Conservation (phyloP, 176 grass and related monocot genomes). For the Musa troglodytarum region DNA sequence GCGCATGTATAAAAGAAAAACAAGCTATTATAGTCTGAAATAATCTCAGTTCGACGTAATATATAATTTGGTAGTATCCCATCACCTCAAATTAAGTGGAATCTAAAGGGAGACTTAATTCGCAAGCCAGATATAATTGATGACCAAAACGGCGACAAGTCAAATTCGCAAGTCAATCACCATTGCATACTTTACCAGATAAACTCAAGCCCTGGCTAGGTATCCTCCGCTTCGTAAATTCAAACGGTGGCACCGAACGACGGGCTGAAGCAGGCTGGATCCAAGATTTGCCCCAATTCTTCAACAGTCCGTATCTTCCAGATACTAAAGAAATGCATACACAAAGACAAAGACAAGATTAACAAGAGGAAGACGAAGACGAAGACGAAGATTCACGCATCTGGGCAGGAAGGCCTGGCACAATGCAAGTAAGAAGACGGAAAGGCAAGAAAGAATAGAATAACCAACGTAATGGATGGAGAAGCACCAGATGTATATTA, state of each 20-base stretch:
- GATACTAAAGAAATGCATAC: background rate
- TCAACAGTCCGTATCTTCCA: background rate
- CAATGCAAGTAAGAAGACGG: background rate
- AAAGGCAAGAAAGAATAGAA: background rate
- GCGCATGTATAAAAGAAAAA: background rate
- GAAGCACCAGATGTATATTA: too few relatives aligned
- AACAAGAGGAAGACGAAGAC: too few relatives aligned
- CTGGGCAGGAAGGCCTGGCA: too few relatives aligned
- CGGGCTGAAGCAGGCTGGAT: background rate
- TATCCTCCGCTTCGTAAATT: background rate
- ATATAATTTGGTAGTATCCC: background rate
- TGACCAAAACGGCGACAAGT: background rate
- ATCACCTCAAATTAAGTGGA: background rate
- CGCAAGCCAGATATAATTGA: too few relatives aligned
- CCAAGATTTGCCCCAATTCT: background rate
- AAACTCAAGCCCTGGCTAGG: background rate
- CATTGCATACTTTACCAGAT: background rate
- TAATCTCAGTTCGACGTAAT: background rate
- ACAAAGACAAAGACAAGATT: too few relatives aligned
- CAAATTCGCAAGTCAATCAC: background rate
- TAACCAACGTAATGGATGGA: too few relatives aligned
- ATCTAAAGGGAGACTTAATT: too few relatives aligned
- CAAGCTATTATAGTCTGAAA: background rate
- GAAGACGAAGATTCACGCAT: too few relatives aligned
- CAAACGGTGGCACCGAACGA: background rate